Evolutionary conservation across 805 yeast species (phyloP), one percentile per base, ranked within the genome.

Genomic region (Ogataea degrootiae): DNA sequence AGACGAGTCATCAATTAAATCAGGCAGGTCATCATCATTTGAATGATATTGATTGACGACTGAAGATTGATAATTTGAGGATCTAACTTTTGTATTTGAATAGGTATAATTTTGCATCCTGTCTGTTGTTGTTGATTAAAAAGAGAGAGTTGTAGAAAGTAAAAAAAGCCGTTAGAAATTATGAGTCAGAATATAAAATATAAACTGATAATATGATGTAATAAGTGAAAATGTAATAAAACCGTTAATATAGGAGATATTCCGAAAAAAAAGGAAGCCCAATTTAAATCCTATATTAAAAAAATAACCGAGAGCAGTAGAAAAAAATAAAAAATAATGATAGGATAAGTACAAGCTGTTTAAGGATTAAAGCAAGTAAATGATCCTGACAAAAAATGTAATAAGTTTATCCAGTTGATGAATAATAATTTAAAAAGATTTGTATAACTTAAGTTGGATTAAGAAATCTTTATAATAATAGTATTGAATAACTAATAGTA

Each of bases 11-110:
- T 43, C 29, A 17, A 47, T 29, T 34, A 52, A 38, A 35, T 52
- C 55, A 9, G 55, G 55, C 36, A 49, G 34, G 12, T 37, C 37
- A 38, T 40, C 39, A 11, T 21, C 17, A 11, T 19, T 17, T 17
- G 42, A n/a, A 23, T 14, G 11, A 14, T 23, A 39, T 11, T 33
- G 31, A 23, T 31, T 31, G 2, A 39, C n/a, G 9, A n/a, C 14
- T 15, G 16, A 23, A 23, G 41, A n/a, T 23, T 39, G 41, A 26
- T 26, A 11, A 9, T 11, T 26, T 14, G 41, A 15, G 7, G 26
- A 23, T 14, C 26, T 15, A 9, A 33, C 4, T 15, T 12, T n/a
- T 11, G 45, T 11, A 21, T 31, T 15, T 8, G 39, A 21, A 17
- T 42, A 42, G n/a, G 45, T 42, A 29, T 42, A 42, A 26, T 42